Evolutionary conservation across 2,329 filamentous ascomycete genomes (phyloP), one percentile per base, ranked within the genome.

Genomic region (Dactylellina leptospora): DNA sequence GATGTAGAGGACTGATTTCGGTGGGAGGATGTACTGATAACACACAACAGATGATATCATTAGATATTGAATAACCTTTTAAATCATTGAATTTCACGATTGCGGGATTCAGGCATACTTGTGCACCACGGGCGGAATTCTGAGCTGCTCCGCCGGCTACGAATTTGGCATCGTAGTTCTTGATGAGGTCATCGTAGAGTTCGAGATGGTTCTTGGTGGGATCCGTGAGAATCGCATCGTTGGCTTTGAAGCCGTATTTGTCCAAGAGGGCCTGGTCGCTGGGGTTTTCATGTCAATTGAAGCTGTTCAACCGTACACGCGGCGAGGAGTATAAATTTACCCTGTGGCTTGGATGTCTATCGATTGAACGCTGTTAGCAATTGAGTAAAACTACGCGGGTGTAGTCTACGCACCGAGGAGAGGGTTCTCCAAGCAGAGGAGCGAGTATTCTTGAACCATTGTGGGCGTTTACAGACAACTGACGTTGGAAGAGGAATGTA

Each of bases 181-280:
- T 89, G 78, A 97, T 87, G 76, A 97, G 87, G 79, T 99, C 95
- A 80, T 97, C 93, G 82, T 92, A 99, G 79, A 99, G 86, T 47
- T 85, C 87, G 79, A 90, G 85, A 83, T 99, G 95, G 84, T 96
- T 90, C 79, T 91, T 87, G 27, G 10, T 61, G 18, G 66, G 66
- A 81, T 96, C 92, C 63, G 93, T 93, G 73, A 99, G 91, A 81
- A 99, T 97, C 78, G 95, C 95, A 81, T 99, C 93, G 83, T 99
- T 96, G 81, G 90, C 85, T 85, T 99, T 97, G 78, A 99, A 86
- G 70, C 83, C 88, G 81, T 99, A 99, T 85, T 97, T 96, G 76
- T 93, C 84, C 73, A 99, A 90, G 62, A 97, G 88, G 27, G 87
- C 88, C 77, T 93, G 85, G 81, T 93, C 87, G 77, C 92, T 96